These are phyloP conservation scores for Lentinula raphanica DNA, from an alignment of 768 basidiomycete genomes.

Conservation along the genomic window DNA sequence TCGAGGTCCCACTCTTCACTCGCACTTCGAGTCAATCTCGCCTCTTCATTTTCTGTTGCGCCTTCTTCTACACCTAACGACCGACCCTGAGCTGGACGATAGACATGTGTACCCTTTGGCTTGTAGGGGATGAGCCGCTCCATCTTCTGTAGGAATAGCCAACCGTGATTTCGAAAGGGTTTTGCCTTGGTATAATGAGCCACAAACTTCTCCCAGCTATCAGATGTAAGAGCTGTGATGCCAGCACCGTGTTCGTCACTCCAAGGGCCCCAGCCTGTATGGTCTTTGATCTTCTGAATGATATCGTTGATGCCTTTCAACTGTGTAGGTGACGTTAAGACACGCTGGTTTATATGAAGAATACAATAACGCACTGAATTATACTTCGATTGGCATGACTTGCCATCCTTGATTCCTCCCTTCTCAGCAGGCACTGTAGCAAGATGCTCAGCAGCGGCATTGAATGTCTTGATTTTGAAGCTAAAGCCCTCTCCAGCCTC, in stretches of 20 bases:
- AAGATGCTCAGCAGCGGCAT: neutral
- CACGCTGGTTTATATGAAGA: too few species aligned
- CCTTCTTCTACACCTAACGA: neutral
- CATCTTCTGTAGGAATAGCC: neutral
- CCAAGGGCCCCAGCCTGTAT: neutral
- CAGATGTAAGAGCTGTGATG: neutral
- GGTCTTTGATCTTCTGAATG: neutral
- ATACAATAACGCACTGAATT: neutral
- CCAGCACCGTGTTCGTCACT: neutral
- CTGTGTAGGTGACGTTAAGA: too few species aligned
- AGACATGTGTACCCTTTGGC: neutral
- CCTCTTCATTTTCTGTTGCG: neutral
- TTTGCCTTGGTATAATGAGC: neutral
- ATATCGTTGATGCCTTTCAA: neutral
- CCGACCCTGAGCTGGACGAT: neutral
- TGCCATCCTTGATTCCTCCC: neutral
- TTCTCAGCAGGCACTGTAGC: neutral
- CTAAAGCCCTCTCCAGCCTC: neutral
- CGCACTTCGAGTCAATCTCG: neutral
- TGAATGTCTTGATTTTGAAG: neutral
- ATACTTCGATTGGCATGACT: neutral
- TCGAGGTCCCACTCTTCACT: neutral
- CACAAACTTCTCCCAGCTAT: neutral
- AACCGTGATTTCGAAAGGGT: constrained; percentile 5
- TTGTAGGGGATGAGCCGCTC: neutral